A percentile compares a stretch with the other conserved stretches of the same genome.
These are phyloP conservation scores for Euphorbia lathyris DNA, from an alignment of 345 rosid genomes.

Conservation along the genomic window DNA sequence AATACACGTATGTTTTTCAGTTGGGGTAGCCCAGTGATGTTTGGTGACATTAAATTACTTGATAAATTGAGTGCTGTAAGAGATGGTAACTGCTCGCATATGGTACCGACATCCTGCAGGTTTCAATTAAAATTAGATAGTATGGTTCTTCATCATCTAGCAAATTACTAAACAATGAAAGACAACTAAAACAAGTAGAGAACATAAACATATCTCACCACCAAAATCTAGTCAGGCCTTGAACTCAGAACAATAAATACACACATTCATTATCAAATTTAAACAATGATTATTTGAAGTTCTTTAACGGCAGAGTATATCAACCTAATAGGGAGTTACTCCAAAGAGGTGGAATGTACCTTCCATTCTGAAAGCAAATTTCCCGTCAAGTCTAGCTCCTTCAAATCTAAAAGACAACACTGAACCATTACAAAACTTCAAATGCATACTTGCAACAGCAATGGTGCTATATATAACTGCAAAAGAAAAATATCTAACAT, in stretches of 20 bases:
- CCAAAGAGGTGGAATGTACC: slow-evolving; percentile 36
- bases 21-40: slow-evolving; percentile 41
- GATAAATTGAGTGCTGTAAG: slow-evolving; percentile 71
- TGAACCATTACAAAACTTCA: not conserved
- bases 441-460: not conserved
- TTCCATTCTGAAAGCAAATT: slow-evolving; percentile 88
- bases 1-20: slow-evolving; percentile 56
- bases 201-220: not conserved
- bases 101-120: slow-evolving; percentile 61
- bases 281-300: not conserved
- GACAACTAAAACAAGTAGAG: not conserved
- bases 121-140: slow-evolving; percentile 5
- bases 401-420: slow-evolving; percentile 48
- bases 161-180: not conserved
- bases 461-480: not conserved
- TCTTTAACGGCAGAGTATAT: not conserved
- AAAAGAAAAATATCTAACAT: too few relatives aligned
- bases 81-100: slow-evolving; percentile 65
- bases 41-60: slow-evolving; percentile 51
- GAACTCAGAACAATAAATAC: not conserved
- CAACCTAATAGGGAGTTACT: not conserved
- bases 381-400: slow-evolving; percentile 87
- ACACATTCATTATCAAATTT: not conserved
- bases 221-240: not conserved
- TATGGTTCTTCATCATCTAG: not conserved